These are phyloP conservation scores for Batrachochytrium dendrobatidis DNA, from an alignment of 371 early-diverging fungal species.

Conservation along the genomic window DNA sequence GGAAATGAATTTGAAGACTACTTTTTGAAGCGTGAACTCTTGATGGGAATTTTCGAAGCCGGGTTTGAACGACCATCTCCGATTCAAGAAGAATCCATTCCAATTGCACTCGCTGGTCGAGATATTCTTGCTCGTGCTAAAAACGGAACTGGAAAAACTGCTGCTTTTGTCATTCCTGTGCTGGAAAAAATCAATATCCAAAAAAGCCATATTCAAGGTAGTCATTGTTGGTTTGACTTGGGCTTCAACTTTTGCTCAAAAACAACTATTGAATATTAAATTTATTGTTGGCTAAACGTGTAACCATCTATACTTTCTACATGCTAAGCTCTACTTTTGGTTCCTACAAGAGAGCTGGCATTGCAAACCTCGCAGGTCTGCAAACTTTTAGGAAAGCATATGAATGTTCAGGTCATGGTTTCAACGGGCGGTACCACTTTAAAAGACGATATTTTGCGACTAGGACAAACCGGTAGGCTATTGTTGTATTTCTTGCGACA, in stretches of 20 bases:
- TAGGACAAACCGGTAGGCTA: slow-evolving; percentile 60
- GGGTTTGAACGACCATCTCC: slow-evolving; percentile 98
- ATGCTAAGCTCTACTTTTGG: slow-evolving; percentile 59
- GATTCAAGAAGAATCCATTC: slow-evolving; percentile 98
- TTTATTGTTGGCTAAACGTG: too few species aligned
- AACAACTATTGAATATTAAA: too few species aligned
- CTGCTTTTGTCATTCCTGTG: slow-evolving; percentile 92
- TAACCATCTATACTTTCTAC: too few species aligned
- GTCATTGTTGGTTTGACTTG: slow-evolving; percentile 19
- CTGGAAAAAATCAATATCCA: slow-evolving; percentile 86
- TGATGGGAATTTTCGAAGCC: slow-evolving; percentile 98
- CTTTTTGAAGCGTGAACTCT: slow-evolving; percentile 88
- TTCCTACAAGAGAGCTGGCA: slow-evolving; percentile 97
- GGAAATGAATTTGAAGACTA: slow-evolving; percentile 98
- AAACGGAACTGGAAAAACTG: slow-evolving; percentile 99
- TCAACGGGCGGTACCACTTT: slow-evolving; percentile 96
- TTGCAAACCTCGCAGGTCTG: slow-evolving; percentile 93
- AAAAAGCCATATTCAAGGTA: slow-evolving; percentile 74
- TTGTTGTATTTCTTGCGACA: not conserved
- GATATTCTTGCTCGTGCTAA: slow-evolving; percentile 96
- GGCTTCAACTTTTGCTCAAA: not conserved
- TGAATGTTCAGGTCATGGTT: slow-evolving; percentile 91
- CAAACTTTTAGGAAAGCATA: slow-evolving; percentile 85
- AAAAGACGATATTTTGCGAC: slow-evolving; percentile 96
- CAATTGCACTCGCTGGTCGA: slow-evolving; percentile 89